Conservation (phyloP, 306 rosid species). For the Quercus wislizeni region DNA sequence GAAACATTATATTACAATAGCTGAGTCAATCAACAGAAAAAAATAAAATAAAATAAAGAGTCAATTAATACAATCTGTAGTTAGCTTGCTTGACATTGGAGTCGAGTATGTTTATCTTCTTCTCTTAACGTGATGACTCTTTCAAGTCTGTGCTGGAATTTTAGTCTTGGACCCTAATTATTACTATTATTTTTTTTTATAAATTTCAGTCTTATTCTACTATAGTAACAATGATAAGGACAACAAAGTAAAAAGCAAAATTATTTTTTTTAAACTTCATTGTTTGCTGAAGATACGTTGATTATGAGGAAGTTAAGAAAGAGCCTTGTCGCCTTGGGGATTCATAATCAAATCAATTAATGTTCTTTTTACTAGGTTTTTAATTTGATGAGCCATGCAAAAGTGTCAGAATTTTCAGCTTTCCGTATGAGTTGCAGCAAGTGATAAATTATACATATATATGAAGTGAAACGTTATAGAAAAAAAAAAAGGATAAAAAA, state of each 20-base stretch:
- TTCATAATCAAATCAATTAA: slow-evolving; percentile 15
- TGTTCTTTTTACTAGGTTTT: slow-evolving; percentile 3
- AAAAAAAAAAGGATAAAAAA: background rate
- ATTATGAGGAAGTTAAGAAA: slow-evolving; percentile 10
- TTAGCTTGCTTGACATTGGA: slow-evolving; percentile 15
- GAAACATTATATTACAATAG: background rate
- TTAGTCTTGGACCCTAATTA: background rate
- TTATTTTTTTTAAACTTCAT: background rate
- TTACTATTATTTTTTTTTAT: too few species aligned
- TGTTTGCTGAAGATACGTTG: slow-evolving; percentile 22
- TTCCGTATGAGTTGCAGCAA: slow-evolving; percentile 5
- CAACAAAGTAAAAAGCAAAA: slow-evolving; percentile 1
- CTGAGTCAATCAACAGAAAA: background rate
- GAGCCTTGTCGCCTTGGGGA: background rate
- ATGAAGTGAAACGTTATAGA: background rate
- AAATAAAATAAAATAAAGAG: background rate
- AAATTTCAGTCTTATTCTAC: background rate
- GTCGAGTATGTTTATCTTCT: slow-evolving; percentile 16
- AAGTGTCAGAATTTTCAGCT: slow-evolving; percentile 55
- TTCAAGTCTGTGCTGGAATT: background rate
- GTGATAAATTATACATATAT: slow-evolving; percentile 11
- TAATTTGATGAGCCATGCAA: slow-evolving; percentile 52
- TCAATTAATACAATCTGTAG: background rate
- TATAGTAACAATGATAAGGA: background rate
- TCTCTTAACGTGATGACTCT: background rate